Evolutionary conservation across 768 basidiomycete species (phyloP).

Genomic region (Termitomyces sp.): DNA sequence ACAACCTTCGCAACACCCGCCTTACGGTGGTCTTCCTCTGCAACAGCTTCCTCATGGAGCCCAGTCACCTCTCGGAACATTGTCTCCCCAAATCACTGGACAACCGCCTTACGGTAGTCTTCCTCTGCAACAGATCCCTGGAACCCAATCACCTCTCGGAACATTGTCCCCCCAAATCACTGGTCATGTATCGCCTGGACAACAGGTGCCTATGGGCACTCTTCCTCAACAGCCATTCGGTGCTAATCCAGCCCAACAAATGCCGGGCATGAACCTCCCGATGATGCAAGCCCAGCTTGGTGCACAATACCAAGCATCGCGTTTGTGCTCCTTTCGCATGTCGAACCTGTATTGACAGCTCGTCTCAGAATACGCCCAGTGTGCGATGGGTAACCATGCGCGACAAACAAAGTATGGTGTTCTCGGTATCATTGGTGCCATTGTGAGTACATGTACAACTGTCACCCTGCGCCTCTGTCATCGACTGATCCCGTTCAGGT

Average conservation of each 20-base stretch:
- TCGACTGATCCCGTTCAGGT: conserved; percentile 4
- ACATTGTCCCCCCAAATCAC: not conserved
- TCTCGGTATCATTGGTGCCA: conserved; percentile 21
- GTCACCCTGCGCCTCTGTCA: not conserved
- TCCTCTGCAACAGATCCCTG: not conserved
- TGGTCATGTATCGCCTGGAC: not conserved
- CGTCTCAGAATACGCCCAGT: conserved; percentile 17
- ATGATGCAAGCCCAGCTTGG: conserved; percentile 8
- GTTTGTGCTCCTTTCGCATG: conserved; percentile 5
- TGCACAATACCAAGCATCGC: conserved; percentile 10
- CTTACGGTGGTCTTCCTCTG: not conserved
- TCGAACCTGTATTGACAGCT: not conserved
- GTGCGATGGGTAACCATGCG: conserved; percentile 19
- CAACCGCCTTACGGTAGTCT: not conserved
- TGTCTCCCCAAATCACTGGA: not conserved
- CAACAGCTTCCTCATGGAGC: not conserved
- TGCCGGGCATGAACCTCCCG: not conserved
- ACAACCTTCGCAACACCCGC: not conserved
- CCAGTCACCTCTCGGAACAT: not conserved
- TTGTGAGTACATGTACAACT: conserved; percentile 15
- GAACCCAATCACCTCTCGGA: not conserved
- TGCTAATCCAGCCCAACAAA: not conserved
- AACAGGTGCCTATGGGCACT: not conserved
- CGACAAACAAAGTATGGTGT: conserved; percentile 19
- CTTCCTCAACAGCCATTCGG: not conserved